phyloP scores from a whole-genome alignment of 139 green algal genomes.

The Tetraselmis chui region DNA sequence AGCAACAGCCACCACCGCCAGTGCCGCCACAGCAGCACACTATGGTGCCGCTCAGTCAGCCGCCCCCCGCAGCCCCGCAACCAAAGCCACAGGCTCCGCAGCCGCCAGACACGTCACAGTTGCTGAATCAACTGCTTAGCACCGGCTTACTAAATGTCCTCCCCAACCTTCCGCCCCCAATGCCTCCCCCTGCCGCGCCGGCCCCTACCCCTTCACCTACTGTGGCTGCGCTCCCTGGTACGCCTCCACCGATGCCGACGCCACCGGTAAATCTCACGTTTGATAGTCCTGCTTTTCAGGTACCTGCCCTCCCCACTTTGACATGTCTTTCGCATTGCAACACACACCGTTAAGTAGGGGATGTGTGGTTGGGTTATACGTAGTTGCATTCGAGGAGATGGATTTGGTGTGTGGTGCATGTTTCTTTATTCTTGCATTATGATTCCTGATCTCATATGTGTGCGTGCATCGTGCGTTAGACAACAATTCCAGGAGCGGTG shows the following conservation, averaged over 20 bases:
- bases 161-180: too few species aligned
- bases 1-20: neutral
- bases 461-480: too few species aligned
- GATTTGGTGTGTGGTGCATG: too few species aligned
- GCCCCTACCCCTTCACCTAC: too few species aligned
- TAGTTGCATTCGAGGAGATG: too few species aligned
- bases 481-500: slow-evolving; percentile 23
- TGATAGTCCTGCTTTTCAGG: neutral
- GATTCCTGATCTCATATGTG: too few species aligned
- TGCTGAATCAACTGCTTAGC: neutral
- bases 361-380: too few species aligned
- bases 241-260: slow-evolving; percentile 6
- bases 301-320: neutral
- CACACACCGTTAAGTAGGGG: too few species aligned
- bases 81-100: neutral
- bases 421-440: too few species aligned
- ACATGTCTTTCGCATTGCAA: too few species aligned
- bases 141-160: neutral
- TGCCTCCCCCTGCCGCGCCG: too few species aligned
- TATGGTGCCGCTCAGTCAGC: slow-evolving; percentile 13
- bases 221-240: neutral
- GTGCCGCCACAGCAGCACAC: slow-evolving; percentile 5
- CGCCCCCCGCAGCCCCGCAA: slow-evolving; percentile 11
- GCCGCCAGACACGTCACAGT: neutral
- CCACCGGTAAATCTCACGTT: slow-evolving; percentile 1